These are phyloP conservation scores for Pichia cabralensis DNA, from an alignment of 805 yeast species.

Conservation along the genomic window DNA sequence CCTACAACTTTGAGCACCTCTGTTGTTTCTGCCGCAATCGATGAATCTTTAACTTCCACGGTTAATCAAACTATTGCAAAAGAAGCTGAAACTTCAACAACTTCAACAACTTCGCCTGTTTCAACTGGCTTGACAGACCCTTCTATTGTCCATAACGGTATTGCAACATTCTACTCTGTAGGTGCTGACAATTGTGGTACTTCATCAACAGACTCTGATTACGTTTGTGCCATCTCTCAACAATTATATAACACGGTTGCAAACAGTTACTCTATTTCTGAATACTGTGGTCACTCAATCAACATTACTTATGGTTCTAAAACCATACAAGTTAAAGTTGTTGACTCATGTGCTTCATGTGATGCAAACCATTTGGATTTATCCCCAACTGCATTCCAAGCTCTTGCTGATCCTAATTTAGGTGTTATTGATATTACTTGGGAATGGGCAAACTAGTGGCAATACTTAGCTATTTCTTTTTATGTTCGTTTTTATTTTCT, in stretches of 20 bases:
- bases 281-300: conserved; percentile 42
- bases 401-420: conserved; percentile 34
- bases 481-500: neutral
- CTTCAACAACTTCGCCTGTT: conserved; percentile 1
- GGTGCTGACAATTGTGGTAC: conserved; percentile 44
- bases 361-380: conserved; percentile 37
- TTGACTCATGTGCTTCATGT: conserved; percentile 45
- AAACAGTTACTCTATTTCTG: conserved; percentile 20
- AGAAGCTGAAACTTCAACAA: neutral
- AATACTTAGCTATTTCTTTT: neutral
- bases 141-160: conserved; percentile 24
- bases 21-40: neutral
- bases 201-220: conserved; percentile 30
- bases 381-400: conserved; percentile 41
- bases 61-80: neutral
- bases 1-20: too few species aligned
- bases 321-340: conserved; percentile 42
- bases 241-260: conserved; percentile 26
- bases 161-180: conserved; percentile 41
- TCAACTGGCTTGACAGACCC: conserved; percentile 6
- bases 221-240: conserved; percentile 41
- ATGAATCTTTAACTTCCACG: conserved; percentile 1
- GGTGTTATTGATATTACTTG: conserved; percentile 40
- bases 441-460: conserved; percentile 14
- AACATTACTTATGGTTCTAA: conserved; percentile 37